Evolutionary conservation across 192 early-diverging fungal genomes (phyloP).

Genomic region (Coemansia erecta): DNA sequence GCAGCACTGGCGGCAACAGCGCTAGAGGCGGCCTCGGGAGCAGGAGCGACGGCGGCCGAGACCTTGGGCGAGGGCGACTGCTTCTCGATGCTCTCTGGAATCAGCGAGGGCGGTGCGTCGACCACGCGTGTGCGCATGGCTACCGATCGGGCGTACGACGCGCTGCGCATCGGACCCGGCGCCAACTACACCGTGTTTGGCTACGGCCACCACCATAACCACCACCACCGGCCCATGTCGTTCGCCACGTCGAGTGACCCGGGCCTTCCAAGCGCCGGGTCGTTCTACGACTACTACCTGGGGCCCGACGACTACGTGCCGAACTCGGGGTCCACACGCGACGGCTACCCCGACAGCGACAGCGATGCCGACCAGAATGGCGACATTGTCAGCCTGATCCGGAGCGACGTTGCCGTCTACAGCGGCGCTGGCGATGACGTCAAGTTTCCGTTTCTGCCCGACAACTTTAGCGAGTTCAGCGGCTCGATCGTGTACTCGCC

Average conservation of each 20-base stretch:
- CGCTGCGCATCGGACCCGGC: slow-evolving; percentile 28
- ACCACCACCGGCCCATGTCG: slow-evolving; percentile 21
- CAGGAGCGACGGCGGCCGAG: not conserved
- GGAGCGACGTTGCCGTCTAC: slow-evolving; percentile 45
- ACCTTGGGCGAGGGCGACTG: slow-evolving; percentile 16
- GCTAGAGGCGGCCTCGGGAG: not conserved
- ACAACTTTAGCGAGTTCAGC: slow-evolving; percentile 49
- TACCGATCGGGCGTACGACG: slow-evolving; percentile 42
- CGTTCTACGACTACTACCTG: slow-evolving; percentile 32
- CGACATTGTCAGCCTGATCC: slow-evolving; percentile 37
- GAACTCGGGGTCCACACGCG: slow-evolving; percentile 7
- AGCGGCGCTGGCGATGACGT: slow-evolving; percentile 40
- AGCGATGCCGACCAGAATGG: slow-evolving; percentile 12
- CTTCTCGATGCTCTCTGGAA: slow-evolving; percentile 33
- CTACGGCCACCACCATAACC: not conserved
- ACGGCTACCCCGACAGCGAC: slow-evolving; percentile 3
- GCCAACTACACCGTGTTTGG: slow-evolving; percentile 11
- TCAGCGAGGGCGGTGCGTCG: slow-evolving; percentile 46
- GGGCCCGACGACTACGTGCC: slow-evolving; percentile 15
- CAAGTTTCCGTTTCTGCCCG: slow-evolving; percentile 46
- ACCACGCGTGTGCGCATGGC: slow-evolving; percentile 46
- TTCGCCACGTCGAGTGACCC: slow-evolving; percentile 41
- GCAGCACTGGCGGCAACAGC: not conserved
- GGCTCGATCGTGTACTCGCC: slow-evolving; percentile 31
- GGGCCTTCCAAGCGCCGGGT: slow-evolving; percentile 27